These are phyloP conservation scores for Cyclanthera cordifolia DNA, from an alignment of 306 rosid species.

Conservation along the genomic window DNA sequence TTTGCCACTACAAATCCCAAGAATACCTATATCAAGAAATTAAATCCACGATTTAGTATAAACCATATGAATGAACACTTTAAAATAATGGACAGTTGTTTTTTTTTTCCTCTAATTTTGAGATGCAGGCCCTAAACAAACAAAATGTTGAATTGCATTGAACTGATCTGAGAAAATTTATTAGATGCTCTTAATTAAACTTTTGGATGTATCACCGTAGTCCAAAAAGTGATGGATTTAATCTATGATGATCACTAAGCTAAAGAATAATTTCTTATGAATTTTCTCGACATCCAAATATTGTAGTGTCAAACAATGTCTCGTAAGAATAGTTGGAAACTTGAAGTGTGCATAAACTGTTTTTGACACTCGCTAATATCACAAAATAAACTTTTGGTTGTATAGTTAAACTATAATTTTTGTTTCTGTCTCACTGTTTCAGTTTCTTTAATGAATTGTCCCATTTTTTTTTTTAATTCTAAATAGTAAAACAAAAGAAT, in stretches of 20 bases:
- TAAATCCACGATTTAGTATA: neutral
- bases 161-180: neutral
- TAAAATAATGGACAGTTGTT: neutral
- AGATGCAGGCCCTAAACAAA: neutral
- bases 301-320: no score
- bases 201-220: neutral
- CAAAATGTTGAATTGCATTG: neutral
- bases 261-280: no score
- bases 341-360: no score
- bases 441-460: neutral
- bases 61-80: neutral
- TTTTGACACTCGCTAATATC: no score
- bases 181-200: neutral
- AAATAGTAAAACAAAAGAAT: neutral
- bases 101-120: neutral
- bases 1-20: slow-evolving; percentile 23
- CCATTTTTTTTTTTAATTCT: neutral
- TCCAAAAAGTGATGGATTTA: no score
- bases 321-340: no score
- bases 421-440: neutral
- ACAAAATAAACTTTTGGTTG: neutral
- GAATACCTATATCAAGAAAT: slow-evolving; percentile 14
- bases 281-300: no score
- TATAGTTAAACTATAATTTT: neutral
- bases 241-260: no score